Percentiles rank a stretch among this genome's conserved stretches.
These are phyloP conservation scores for Orbilia quercus DNA, from an alignment of 2,329 filamentous ascomycete genomes.

Conservation along the genomic window DNA sequence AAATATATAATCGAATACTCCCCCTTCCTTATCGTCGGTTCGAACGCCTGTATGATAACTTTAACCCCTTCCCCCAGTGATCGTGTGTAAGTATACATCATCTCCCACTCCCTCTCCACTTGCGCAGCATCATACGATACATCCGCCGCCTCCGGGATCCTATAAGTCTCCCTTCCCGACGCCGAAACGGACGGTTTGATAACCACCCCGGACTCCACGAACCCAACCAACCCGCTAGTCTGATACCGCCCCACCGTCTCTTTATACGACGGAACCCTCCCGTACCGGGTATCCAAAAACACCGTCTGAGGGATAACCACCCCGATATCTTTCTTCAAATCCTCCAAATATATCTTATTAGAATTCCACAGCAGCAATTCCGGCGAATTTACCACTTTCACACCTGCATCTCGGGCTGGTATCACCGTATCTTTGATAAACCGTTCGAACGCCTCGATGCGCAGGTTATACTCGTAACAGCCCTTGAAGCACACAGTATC, in stretches of 20 bases:
- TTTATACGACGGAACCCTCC: slow-evolving; percentile 9
- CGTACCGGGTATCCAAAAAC: slow-evolving; percentile 16
- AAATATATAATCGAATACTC: slow-evolving; percentile 44
- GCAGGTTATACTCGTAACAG: slow-evolving; percentile 31
- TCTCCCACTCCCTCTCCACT: slow-evolving; percentile 6
- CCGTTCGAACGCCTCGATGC: slow-evolving; percentile 16
- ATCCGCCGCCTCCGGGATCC: background rate
- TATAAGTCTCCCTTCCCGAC: slow-evolving; percentile 26
- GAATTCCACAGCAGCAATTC: slow-evolving; percentile 31
- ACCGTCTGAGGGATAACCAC: slow-evolving; percentile 23
- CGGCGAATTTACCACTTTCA: slow-evolving; percentile 19
- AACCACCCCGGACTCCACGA: slow-evolving; percentile 5
- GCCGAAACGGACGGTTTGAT: slow-evolving; percentile 46
- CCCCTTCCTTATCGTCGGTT: slow-evolving; percentile 24
- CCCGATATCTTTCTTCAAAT: slow-evolving; percentile 5
- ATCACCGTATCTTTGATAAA: slow-evolving; percentile 16
- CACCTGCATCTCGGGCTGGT: slow-evolving; percentile 5
- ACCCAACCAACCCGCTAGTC: too few relatives aligned
- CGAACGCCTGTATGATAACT: slow-evolving; percentile 35
- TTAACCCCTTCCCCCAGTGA: slow-evolving; percentile 13
- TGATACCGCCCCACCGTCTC: background rate
- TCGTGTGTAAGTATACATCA: slow-evolving; percentile 13
- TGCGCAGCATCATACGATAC: slow-evolving; percentile 14
- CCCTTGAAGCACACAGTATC: slow-evolving; percentile 20
- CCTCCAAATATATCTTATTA: slow-evolving; percentile 33